These are phyloP conservation scores for Gloeostereum incarnatum DNA, from an alignment of 768 basidiomycete genomes.

Conservation along the genomic window DNA sequence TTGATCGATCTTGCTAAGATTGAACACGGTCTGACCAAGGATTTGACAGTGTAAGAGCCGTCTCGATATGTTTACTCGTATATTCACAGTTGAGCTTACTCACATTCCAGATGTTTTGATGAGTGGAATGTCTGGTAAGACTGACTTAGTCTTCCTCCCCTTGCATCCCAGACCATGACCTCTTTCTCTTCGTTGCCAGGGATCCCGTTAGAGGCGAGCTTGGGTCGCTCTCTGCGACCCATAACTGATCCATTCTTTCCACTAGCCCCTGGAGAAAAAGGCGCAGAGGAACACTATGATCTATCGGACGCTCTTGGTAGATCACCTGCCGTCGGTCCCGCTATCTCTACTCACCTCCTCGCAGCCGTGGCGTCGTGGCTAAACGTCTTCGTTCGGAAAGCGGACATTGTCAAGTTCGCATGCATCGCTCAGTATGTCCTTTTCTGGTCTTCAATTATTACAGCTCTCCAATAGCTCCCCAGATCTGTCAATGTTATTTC, in stretches of 20 bases:
- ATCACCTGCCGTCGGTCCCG: not conserved
- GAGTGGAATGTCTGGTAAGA: slow-evolving; percentile 48
- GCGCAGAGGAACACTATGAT: slow-evolving; percentile 46
- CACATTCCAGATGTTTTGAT: slow-evolving; percentile 30
- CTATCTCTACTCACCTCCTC: slow-evolving; percentile 9
- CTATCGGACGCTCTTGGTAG: slow-evolving; percentile 39
- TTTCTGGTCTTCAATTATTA: not conserved
- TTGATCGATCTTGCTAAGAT: slow-evolving; percentile 44
- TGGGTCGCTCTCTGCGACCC: not conserved
- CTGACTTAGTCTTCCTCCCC: not conserved
- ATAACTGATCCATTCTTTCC: not conserved
- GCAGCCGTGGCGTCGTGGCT: slow-evolving; percentile 50
- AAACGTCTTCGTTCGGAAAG: slow-evolving; percentile 51
- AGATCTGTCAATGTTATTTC: slow-evolving; percentile 40
- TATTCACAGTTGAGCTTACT: not conserved
- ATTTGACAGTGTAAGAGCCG: slow-evolving; percentile 25
- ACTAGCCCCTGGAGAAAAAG: slow-evolving; percentile 36
- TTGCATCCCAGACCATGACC: not conserved
- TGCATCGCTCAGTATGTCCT: slow-evolving; percentile 47
- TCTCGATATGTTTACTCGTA: not conserved
- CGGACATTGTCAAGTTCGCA: slow-evolving; percentile 49
- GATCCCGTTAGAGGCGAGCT: slow-evolving; percentile 31
- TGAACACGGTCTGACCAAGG: slow-evolving; percentile 23
- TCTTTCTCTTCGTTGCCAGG: slow-evolving; percentile 15
- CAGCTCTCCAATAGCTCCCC: not conserved